These are phyloP conservation scores for Cladosporium halotolerans DNA, from an alignment of 2,329 filamentous ascomycete genomes.

Conservation along the genomic window DNA sequence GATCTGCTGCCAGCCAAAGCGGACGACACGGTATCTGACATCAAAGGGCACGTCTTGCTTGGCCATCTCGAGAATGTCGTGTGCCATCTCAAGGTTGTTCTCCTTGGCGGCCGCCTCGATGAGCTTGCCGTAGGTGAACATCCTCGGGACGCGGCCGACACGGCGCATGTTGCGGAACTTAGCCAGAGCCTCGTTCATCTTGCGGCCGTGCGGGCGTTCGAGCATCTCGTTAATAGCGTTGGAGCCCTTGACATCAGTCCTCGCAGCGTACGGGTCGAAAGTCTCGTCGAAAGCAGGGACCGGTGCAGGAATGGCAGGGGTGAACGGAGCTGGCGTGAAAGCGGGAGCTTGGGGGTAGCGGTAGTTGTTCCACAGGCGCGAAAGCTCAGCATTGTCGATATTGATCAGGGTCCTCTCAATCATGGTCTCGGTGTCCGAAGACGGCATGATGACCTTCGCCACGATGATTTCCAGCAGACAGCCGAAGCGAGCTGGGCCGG, in stretches of 20 bases:
- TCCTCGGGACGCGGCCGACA: constrained; percentile 82
- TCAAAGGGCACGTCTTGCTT: constrained; percentile 80
- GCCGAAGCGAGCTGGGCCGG: constrained; percentile 54
- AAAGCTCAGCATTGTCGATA: constrained; percentile 44
- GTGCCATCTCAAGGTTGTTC: constrained; percentile 71
- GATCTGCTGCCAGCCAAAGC: constrained; percentile 94
- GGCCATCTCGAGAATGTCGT: constrained; percentile 85
- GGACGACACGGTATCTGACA: constrained; percentile 76
- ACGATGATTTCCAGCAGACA: constrained; percentile 56
- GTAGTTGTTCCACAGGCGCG: constrained; percentile 54
- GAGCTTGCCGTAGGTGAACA: constrained; percentile 94
- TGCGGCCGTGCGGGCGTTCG: constrained; percentile 68
- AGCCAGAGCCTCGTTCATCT: constrained; percentile 69
- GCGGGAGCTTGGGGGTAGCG: constrained; percentile 41
- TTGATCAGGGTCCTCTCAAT: constrained; percentile 54
- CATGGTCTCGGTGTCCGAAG: constrained; percentile 49
- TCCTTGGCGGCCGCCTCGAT: constrained; percentile 86
- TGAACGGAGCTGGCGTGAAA: constrained; percentile 46
- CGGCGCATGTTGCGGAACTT: constrained; percentile 92
- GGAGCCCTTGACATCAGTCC: constrained; percentile 89
- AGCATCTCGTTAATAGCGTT: constrained; percentile 84
- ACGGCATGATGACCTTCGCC: constrained; percentile 47
- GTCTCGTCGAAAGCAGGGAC: constrained; percentile 67
- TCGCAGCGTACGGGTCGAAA: constrained; percentile 84
- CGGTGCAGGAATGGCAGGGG: constrained; percentile 40